These are phyloP conservation scores for Hypoxylon sp. DNA, from an alignment of 2,329 filamentous ascomycete genomes.

Conservation along the genomic window DNA sequence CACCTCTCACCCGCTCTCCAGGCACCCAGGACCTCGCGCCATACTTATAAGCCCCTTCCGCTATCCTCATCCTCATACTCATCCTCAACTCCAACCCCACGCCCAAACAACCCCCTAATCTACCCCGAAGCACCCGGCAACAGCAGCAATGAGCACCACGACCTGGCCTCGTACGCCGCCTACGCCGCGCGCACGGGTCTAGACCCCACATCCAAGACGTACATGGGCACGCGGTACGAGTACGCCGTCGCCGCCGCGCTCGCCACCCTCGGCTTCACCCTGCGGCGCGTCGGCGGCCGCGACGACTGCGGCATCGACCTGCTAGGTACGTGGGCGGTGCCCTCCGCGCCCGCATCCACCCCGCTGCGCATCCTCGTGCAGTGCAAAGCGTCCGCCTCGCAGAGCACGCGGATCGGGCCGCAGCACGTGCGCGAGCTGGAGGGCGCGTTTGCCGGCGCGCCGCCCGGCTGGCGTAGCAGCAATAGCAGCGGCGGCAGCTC, in stretches of 20 bases:
- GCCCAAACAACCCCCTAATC: slow-evolving; percentile 48
- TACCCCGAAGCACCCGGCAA: slow-evolving; percentile 64
- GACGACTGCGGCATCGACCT: slow-evolving; percentile 83
- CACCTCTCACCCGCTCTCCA: slow-evolving; percentile 7
- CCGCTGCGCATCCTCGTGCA: slow-evolving; percentile 70
- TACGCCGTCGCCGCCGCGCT: slow-evolving; percentile 75
- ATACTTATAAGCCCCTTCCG: background rate
- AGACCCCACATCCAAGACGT: slow-evolving; percentile 70
- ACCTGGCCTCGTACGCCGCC: slow-evolving; percentile 74
- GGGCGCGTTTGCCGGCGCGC: slow-evolving; percentile 82
- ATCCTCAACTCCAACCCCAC: slow-evolving; percentile 22
- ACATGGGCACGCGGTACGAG: slow-evolving; percentile 82
- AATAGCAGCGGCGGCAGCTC: background rate
- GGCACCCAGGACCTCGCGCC: background rate
- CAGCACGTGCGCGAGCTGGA: slow-evolving; percentile 80
- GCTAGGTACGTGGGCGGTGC: slow-evolving; percentile 77
- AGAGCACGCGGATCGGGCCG: slow-evolving; percentile 65
- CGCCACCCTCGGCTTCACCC: slow-evolving; percentile 72
- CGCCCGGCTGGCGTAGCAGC: slow-evolving; percentile 75
- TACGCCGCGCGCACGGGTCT: slow-evolving; percentile 73
- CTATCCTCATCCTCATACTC: slow-evolving; percentile 21
- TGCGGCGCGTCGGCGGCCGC: slow-evolving; percentile 75
- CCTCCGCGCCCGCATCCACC: slow-evolving; percentile 51
- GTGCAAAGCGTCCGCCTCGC: slow-evolving; percentile 75
- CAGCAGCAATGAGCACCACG: slow-evolving; percentile 68